Base-by-base conservation (phyloP, 164 flowering plant species). In the Sextonia rubra region DNA sequence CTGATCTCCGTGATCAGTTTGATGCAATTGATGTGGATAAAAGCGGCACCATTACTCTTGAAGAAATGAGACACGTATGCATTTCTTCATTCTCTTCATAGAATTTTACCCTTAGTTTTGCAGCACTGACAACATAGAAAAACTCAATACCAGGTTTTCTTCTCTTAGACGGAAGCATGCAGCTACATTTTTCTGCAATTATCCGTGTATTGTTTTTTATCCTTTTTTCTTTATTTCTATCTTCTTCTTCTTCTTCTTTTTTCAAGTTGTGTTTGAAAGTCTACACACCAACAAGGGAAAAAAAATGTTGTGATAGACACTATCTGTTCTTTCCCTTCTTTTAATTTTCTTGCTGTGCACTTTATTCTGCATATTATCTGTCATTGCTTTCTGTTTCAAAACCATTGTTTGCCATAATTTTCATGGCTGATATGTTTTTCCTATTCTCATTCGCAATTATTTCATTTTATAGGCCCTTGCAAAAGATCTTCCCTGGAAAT, bases 11-110 rank as follows among this genome's bases (percentile, higher is more conserved):
- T 24, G 99, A 96, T 83, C 99, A 96, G 69, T 96, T 96, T 82
- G 92, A 88, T 86, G 98, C 98, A 27, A 96, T 93, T 74, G 99
- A 96, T 78, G 91, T 88, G 55, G 99, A 96, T 79, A 91, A 87
- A 84, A 96, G 84, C 82, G 99, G 99, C n/a, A 71, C 88, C 67
- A 96, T 96, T 68, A 96, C 97, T 77, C 95, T 93, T 75, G 99
- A 96, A 76, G 99, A 95, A 84, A 95, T 95, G 99, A 90, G 93
- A 88, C 94, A 89, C 77, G 99, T 91, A 77, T 67, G 69, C 49
- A 29, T 61, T 62, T 64, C 15, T 64, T 64, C 67, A 61, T 64
- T 29, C 47, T 64, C 47, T 25, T 17, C 32, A 64, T 27, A 7
- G 44, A 64, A 22, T 44, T 44, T 12, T 66, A 20, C 14, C 0